phyloP scores from a whole-genome alignment of 345 rosid genomes.

The Rhodamnia argentea region DNA sequence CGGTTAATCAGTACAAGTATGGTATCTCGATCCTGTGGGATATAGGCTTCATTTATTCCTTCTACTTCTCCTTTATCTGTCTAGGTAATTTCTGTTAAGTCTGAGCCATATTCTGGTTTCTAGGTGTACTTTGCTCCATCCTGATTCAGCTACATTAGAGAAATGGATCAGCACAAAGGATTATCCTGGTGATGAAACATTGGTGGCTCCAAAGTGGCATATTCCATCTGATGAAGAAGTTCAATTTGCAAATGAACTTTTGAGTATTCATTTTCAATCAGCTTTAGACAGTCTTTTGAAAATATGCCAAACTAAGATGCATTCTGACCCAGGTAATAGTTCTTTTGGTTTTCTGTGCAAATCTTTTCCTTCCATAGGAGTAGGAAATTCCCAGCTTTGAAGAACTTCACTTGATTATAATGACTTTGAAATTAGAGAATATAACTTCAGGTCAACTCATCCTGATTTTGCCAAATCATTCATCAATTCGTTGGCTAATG shows the following conservation, averaged over 20 bases:
- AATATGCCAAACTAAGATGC: slow-evolving; percentile 71
- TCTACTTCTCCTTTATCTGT: not conserved
- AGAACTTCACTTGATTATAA: not conserved
- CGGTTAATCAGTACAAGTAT: slow-evolving; percentile 83
- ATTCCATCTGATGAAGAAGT: slow-evolving; percentile 76
- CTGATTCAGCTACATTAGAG: slow-evolving; percentile 71
- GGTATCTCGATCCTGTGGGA: slow-evolving; percentile 1
- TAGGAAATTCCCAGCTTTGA: not conserved
- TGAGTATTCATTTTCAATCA: slow-evolving; percentile 74
- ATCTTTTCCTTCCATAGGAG: not conserved
- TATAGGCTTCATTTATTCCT: not conserved
- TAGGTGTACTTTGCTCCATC: slow-evolving; percentile 72
- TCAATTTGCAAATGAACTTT: slow-evolving; percentile 91
- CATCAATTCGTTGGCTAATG: not conserved
- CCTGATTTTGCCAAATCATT: not conserved
- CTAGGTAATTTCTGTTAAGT: not conserved
- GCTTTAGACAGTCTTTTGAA: slow-evolving; percentile 80
- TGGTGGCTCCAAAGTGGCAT: slow-evolving; percentile 70
- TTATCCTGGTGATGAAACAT: slow-evolving; percentile 38
- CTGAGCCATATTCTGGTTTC: slow-evolving; percentile 8
- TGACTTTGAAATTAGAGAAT: not conserved
- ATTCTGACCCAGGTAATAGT: slow-evolving; percentile 71
- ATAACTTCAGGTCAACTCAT: not conserved
- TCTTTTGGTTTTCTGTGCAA: not conserved
- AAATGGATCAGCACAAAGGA: slow-evolving; percentile 93